Evolutionary conservation across 768 basidiomycete genomes (phyloP).

Genomic region (Amanita molliuscula): DNA sequence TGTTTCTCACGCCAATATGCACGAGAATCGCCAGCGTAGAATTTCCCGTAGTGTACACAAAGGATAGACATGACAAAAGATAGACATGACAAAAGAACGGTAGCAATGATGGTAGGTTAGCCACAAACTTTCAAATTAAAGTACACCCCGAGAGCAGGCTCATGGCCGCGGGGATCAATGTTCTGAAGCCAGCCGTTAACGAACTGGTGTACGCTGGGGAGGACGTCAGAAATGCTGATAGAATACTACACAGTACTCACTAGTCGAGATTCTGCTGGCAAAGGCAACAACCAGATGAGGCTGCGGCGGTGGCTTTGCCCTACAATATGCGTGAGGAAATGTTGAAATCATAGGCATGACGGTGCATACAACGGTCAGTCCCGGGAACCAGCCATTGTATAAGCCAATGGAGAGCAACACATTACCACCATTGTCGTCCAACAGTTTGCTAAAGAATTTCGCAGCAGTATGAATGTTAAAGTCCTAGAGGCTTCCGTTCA

Average conservation of each 20-base stretch:
- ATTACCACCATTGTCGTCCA: constrained; percentile 40
- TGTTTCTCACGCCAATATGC: not conserved
- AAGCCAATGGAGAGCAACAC: constrained; percentile 48
- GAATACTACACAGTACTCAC: constrained; percentile 28
- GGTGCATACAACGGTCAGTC: constrained; percentile 45
- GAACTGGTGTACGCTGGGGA: constrained; percentile 50
- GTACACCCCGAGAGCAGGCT: constrained; percentile 46
- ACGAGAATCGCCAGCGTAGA: not conserved
- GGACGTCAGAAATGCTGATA: constrained; percentile 1
- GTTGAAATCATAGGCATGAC: not conserved
- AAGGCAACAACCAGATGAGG: constrained; percentile 40
- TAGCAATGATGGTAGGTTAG: not conserved
- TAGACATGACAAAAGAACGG: not conserved
- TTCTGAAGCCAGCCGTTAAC: constrained; percentile 66
- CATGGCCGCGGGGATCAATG: constrained; percentile 36
- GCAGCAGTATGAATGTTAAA: constrained; percentile 68
- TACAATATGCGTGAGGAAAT: constrained; percentile 14
- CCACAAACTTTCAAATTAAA: constrained; percentile 48
- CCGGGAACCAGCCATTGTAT: constrained; percentile 68
- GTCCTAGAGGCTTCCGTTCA: constrained; percentile 26
- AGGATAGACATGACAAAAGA: not conserved
- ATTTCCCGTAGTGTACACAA: not conserved
- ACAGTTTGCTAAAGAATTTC: constrained; percentile 41
- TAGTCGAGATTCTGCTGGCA: constrained; percentile 87
- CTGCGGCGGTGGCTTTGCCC: constrained; percentile 50